A percentile compares a stretch with the other conserved stretches of the same genome.
These are phyloP conservation scores for Calonectria pseudoturangicola DNA, from an alignment of 2,329 filamentous ascomycete species.

Conservation along the genomic window DNA sequence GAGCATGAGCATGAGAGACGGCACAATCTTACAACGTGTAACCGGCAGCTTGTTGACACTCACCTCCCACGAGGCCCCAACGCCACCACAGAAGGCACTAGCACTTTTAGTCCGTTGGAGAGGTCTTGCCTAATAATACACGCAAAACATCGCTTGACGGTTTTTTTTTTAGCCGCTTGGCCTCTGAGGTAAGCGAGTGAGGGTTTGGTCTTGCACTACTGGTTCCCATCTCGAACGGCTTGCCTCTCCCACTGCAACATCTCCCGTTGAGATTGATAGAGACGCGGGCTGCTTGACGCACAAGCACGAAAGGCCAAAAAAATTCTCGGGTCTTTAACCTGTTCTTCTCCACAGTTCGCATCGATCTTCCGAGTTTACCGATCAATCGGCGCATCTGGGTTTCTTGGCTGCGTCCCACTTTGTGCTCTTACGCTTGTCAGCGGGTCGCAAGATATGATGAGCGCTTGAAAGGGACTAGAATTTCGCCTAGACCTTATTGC, in stretches of 20 bases:
- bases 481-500: neutral
- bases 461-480: neutral
- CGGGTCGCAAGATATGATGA: slow-evolving; percentile 18
- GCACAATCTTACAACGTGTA: slow-evolving; percentile 17
- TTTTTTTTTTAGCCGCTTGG: slow-evolving; percentile 5
- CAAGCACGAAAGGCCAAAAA: neutral
- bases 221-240: neutral
- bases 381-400: slow-evolving; percentile 21
- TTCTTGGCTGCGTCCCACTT: slow-evolving; percentile 7
- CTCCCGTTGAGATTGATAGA: neutral
- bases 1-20: neutral
- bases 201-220: neutral
- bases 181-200: slow-evolving; percentile 15
- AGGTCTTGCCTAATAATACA: slow-evolving; percentile 7
- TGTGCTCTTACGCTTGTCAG: neutral
- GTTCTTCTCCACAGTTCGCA: slow-evolving; percentile 2
- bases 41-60: neutral
- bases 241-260: neutral
- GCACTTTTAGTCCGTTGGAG: slow-evolving; percentile 4
- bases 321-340: neutral
- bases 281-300: neutral
- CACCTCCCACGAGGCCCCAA: slow-evolving; percentile 13
- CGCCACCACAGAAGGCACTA: slow-evolving; percentile 18
- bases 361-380: slow-evolving; percentile 10
- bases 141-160: slow-evolving; percentile 8